These are phyloP conservation scores for Russula earlei DNA, from an alignment of 768 basidiomycete species.

Conservation along the genomic window DNA sequence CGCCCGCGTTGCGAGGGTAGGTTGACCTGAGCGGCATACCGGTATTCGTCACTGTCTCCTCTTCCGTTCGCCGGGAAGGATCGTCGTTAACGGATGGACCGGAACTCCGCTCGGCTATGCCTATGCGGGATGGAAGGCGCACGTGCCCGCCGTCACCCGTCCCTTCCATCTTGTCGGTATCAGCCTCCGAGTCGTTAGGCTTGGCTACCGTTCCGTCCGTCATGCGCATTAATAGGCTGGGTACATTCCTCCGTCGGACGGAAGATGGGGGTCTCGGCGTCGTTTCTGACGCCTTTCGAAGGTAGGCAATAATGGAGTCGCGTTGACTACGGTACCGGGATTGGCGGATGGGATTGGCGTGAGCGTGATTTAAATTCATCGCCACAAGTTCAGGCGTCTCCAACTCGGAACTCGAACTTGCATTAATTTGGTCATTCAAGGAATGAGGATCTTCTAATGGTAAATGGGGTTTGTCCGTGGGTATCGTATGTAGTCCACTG, in stretches of 20 bases:
- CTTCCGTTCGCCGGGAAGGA: background rate
- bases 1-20: slow-evolving; percentile 10
- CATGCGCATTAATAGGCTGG: background rate
- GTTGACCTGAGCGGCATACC: slow-evolving; percentile 1
- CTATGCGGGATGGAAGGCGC: background rate
- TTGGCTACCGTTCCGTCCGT: background rate
- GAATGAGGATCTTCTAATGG: background rate
- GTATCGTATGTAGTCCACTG: background rate
- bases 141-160: background rate
- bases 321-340: slow-evolving; percentile 35
- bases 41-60: background rate
- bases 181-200: background rate
- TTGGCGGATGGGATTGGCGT: slow-evolving; percentile 13
- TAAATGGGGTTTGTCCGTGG: background rate
- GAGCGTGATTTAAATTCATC: background rate
- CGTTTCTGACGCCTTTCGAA: slow-evolving; percentile 21
- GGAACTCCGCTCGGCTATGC: background rate
- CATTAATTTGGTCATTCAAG: background rate
- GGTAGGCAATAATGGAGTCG: slow-evolving; percentile 42
- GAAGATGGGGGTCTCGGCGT: background rate
- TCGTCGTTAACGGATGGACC: slow-evolving; percentile 2
- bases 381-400: background rate
- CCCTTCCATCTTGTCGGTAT: background rate
- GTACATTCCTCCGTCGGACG: background rate
- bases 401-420: background rate